Conservation (phyloP, 2,329 filamentous ascomycete genomes). For the Geosmithia flava region DNA sequence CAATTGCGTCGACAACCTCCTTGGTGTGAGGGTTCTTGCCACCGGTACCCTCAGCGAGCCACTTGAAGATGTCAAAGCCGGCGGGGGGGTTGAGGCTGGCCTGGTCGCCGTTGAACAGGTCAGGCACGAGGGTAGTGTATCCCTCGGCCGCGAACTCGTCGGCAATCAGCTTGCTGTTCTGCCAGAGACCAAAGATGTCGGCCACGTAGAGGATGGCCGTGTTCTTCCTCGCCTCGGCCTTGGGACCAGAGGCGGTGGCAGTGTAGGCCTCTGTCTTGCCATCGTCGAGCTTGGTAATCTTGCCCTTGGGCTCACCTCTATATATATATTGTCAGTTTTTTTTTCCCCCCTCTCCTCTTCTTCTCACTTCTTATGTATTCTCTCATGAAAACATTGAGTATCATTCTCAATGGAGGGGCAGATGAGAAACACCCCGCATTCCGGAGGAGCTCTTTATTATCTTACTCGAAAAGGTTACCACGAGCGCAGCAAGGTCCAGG, state of each 20-base stretch:
- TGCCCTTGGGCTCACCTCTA: conserved; percentile 30
- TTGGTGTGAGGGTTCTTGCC: conserved; percentile 32
- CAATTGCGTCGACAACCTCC: conserved; percentile 18
- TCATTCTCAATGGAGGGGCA: not conserved
- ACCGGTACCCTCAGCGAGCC: conserved; percentile 25
- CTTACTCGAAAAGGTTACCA: conserved; percentile 41
- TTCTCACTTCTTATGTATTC: no score
- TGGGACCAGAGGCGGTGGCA: conserved; percentile 24
- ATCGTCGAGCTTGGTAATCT: conserved; percentile 27
- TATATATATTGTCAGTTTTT: not conserved
- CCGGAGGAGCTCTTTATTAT: conserved; percentile 3
- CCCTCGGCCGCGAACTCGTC: conserved; percentile 23
- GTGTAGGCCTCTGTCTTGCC: conserved; percentile 37
- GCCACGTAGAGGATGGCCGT: conserved; percentile 21
- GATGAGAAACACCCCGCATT: not conserved
- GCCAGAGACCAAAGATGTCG: conserved; percentile 24
- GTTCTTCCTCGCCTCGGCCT: conserved; percentile 11
- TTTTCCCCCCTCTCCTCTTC: no score
- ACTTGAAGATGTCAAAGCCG: conserved; percentile 17
- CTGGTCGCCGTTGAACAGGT: conserved; percentile 25
- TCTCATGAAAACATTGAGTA: no score
- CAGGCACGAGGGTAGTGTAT: conserved; percentile 23
- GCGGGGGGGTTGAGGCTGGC: conserved; percentile 11
- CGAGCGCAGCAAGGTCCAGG: conserved; percentile 39
- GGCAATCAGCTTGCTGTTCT: conserved; percentile 27